Percentiles rank a stretch among this genome's conserved stretches.
Conservation (phyloP, 1,284 basidiomycete species). For the Hypsizygus ulmarius region DNA sequence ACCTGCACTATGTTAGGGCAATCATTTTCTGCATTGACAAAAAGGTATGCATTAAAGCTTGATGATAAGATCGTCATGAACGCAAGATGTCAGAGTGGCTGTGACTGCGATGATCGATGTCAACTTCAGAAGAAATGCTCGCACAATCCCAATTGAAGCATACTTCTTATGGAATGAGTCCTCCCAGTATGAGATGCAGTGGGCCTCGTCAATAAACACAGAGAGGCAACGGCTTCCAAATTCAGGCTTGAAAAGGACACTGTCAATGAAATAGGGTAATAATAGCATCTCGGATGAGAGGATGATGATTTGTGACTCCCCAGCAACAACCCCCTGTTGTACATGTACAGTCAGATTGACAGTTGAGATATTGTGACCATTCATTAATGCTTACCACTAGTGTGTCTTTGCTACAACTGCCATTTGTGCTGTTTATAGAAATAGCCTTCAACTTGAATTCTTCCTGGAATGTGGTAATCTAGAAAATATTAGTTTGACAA, state of each 20-base stretch:
- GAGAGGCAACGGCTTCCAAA: constrained; percentile 28
- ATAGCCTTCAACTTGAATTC: constrained; percentile 25
- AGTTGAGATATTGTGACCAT: too few relatives aligned
- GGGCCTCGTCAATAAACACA: constrained; percentile 39
- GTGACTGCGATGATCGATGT: constrained; percentile 31
- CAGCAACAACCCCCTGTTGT: constrained; percentile 30
- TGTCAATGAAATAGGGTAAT: constrained; percentile 29
- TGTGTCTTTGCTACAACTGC: constrained; percentile 20
- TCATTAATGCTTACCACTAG: constrained; percentile 25
- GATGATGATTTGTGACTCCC: constrained; percentile 34
- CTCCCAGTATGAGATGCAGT: constrained; percentile 41
- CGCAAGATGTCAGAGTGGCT: constrained; percentile 33
- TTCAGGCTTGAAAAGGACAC: constrained; percentile 29
- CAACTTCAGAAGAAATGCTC: constrained; percentile 34
- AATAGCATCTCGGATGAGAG: constrained; percentile 40
- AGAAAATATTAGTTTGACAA: background rate
- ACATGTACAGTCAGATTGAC: too few relatives aligned
- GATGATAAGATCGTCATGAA: constrained; percentile 29
- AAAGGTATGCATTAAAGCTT: constrained; percentile 29
- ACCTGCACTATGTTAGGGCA: constrained; percentile 36
- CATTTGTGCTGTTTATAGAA: constrained; percentile 34
- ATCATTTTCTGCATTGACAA: constrained; percentile 36
- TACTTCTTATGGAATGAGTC: constrained; percentile 40
- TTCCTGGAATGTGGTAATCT: constrained; percentile 14
- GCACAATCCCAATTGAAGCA: constrained; percentile 30